Percentiles rank a stretch among this genome's conserved stretches.
phyloP scores from a whole-genome alignment of 208 protist species.

The Acanthamoeba rhysodes region DNA sequence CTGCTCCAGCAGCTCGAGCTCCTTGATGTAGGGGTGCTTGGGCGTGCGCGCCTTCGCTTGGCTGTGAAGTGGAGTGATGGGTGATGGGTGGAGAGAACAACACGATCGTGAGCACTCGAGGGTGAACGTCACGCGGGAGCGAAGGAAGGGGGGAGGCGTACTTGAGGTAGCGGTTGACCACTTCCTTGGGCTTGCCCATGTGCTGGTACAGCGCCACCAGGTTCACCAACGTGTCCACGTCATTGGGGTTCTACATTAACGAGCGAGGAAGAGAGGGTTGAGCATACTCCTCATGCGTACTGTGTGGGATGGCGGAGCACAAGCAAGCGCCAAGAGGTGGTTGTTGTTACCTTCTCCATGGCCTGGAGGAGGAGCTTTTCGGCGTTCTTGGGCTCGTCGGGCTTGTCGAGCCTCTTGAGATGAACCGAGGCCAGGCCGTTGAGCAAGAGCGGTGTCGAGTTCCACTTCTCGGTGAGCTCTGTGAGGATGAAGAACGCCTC shows the following conservation, averaged over 20 bases:
- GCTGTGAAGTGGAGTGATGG: neutral
- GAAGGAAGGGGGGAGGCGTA: neutral
- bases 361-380: conserved; percentile 83
- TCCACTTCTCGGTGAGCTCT: conserved; percentile 85
- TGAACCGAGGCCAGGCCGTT: conserved; percentile 81
- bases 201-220: conserved; percentile 74
- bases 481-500: conserved; percentile 83
- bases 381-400: conserved; percentile 76
- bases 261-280: neutral
- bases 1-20: conserved; percentile 70
- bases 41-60: conserved; percentile 70
- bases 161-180: conserved; percentile 76
- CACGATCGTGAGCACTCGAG: neutral
- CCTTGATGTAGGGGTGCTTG: conserved; percentile 72
- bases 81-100: neutral
- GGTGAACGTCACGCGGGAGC: neutral
- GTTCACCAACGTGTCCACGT: conserved; percentile 73
- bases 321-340: neutral
- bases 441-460: conserved; percentile 79
- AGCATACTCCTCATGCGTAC: neutral
- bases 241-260: conserved; percentile 71
- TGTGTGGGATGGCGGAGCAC: neutral
- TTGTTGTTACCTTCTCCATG: conserved; percentile 62
- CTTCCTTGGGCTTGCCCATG: conserved; percentile 73
- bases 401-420: conserved; percentile 72